phyloP scores from a whole-genome alignment of 768 basidiomycete genomes.

The Saitozyma sp. region DNA sequence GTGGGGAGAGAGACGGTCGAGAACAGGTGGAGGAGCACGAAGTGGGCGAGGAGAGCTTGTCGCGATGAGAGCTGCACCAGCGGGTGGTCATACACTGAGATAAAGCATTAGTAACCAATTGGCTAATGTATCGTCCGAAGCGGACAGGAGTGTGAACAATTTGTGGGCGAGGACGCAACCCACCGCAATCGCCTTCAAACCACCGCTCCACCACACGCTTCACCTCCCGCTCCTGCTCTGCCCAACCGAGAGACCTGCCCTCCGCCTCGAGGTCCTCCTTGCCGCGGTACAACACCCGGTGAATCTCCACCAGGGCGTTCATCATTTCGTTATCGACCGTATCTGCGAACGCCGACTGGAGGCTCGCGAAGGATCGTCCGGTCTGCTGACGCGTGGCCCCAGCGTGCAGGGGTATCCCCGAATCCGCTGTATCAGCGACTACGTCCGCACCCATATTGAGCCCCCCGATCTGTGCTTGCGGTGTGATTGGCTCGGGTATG shows the following conservation, averaged over 20 bases:
- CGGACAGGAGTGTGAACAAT: background rate
- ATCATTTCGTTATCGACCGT: conserved; percentile 15
- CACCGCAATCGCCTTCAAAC: conserved; percentile 43
- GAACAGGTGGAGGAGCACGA: conserved; percentile 34
- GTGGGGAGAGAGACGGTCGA: conserved; percentile 24
- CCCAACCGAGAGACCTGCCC: conserved; percentile 5
- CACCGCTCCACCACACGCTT: conserved; percentile 30
- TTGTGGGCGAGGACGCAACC: conserved; percentile 5
- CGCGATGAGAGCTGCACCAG: conserved; percentile 21
- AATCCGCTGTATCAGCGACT: background rate
- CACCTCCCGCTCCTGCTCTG: conserved; percentile 18
- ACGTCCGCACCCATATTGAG: background rate
- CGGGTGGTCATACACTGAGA: conserved; percentile 39
- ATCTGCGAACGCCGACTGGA: background rate
- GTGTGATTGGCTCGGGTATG: background rate
- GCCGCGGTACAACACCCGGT: conserved; percentile 41
- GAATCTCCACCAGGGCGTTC: conserved; percentile 43
- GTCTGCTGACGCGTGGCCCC: background rate
- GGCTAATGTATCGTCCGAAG: background rate
- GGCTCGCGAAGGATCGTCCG: conserved; percentile 1
- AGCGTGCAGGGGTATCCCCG: background rate
- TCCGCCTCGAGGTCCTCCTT: conserved; percentile 22
- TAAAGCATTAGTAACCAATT: background rate
- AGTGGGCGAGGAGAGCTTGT: conserved; percentile 26
- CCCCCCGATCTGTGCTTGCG: background rate